Percentiles rank a stretch among this genome's conserved stretches.
These are phyloP conservation scores for Stellera chamaejasme DNA, from an alignment of 345 rosid genomes.

Conservation along the genomic window DNA sequence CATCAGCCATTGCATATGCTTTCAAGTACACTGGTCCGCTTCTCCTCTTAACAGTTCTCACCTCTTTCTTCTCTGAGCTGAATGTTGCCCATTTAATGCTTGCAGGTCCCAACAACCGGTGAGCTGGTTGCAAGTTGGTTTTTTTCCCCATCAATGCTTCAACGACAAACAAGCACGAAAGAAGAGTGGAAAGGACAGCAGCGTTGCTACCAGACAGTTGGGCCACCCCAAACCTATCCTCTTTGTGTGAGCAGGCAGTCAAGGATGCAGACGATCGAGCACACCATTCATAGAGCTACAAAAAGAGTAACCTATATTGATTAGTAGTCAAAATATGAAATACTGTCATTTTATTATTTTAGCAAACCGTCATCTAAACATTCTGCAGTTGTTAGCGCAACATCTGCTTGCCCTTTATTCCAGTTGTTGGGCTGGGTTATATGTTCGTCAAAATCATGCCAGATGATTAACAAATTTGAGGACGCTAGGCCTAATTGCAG, in stretches of 20 bases:
- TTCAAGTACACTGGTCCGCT: constrained; percentile 39
- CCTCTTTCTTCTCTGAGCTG: constrained; percentile 50
- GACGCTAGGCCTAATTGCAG: too few relatives aligned
- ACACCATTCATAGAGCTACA: constrained; percentile 80
- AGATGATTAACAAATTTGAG: too few relatives aligned
- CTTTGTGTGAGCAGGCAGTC: constrained; percentile 63
- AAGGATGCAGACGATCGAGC: constrained; percentile 57
- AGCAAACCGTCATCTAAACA: too few relatives aligned
- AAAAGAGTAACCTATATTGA: not conserved
- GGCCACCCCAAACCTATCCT: constrained; percentile 90
- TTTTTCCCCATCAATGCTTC: constrained; percentile 87
- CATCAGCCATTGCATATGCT: constrained; percentile 72
- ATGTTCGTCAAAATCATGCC: too few relatives aligned
- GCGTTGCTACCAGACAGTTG: constrained; percentile 86
- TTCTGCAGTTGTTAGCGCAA: too few relatives aligned
- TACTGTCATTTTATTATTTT: too few relatives aligned
- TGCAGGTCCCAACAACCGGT: constrained; percentile 56
- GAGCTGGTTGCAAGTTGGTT: constrained; percentile 53
- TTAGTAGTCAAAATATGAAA: too few relatives aligned
- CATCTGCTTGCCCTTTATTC: too few relatives aligned
- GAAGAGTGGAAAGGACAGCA: constrained; percentile 57
- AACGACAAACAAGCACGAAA: constrained; percentile 69
- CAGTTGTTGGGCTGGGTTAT: too few relatives aligned
- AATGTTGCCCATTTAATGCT: constrained; percentile 64
- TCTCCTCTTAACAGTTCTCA: constrained; percentile 40